Evolutionary conservation across 768 basidiomycete genomes (phyloP), one percentile per base, ranked within the genome.

Genomic region (Boletus subparvulus): DNA sequence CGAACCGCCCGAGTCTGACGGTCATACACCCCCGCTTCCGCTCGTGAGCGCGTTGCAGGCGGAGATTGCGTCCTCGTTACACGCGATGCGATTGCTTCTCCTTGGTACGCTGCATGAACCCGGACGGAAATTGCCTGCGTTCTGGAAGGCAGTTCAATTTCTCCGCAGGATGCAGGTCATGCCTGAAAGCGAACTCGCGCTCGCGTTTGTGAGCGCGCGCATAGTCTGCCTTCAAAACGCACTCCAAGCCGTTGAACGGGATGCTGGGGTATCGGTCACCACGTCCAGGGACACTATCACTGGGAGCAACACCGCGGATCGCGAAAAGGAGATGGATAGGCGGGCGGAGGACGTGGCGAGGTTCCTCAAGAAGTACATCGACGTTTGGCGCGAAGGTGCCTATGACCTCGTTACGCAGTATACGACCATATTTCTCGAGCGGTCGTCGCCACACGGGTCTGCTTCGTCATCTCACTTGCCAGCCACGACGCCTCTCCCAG

Each of bases 371-470:
- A 87, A 84, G 67, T 94, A 93, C 71, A 84, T 96, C 61, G 95
- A 96, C 66, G 73, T 86, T 12, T 97, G 95, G 87, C 79, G 94
- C 50, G 95, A 98, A 74, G 87, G 90, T 45, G 89, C 93, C 21
- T 90, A 95, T 74, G 94, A 98, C 71, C 84, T 95, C 70, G 81
- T 96, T 62, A 90, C 90, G 16, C 94, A 96, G 68, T 97, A 86
- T 65, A 81, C 87, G 3, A 86, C 92, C 39, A 94, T 97, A 60
- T 96, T 98, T 72, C 83, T 94, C 36, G 90, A 92, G 59, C 83
- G 82, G 50, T 74, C 78, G 24, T 74, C 76, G 10, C 65, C 78
- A 44, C 62, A 69, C 37, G 54, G 52, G 39, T 56, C 63, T 30
- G 47, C 56, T 17, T 50, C 59, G 35, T 57, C 63, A 21, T 63